phyloP scores from a whole-genome alignment of 139 green algal species.

The Volvox africanus region DNA sequence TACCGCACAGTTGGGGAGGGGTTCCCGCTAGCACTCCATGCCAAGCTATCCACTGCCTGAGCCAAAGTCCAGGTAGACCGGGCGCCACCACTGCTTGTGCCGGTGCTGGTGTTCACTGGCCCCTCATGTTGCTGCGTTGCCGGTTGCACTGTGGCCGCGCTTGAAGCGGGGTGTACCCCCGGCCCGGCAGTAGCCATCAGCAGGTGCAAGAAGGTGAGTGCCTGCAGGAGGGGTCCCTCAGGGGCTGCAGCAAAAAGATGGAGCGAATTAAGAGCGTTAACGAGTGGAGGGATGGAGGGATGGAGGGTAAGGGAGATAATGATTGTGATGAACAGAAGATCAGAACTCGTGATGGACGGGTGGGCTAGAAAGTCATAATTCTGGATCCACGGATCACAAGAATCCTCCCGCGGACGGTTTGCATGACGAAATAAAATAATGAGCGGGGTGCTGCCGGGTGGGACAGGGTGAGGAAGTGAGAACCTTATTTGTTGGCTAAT shows the following conservation, averaged over 20 bases:
- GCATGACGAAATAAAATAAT: too few species aligned
- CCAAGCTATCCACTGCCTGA: neutral
- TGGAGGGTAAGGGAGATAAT: too few species aligned
- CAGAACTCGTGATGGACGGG: too few species aligned
- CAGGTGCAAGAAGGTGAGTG: slow-evolving; percentile 11
- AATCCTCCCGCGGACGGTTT: too few species aligned
- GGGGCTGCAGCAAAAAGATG: neutral
- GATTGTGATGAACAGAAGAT: too few species aligned
- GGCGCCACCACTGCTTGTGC: neutral
- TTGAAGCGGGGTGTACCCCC: neutral
- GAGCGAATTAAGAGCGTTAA: too few species aligned
- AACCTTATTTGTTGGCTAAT: too few species aligned
- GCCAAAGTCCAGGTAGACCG: neutral
- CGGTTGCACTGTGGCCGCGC: neutral
- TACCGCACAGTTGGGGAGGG: neutral
- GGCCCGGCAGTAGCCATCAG: slow-evolving; percentile 7
- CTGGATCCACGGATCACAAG: too few species aligned
- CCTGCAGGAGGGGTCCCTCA: neutral
- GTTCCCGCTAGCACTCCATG: neutral
- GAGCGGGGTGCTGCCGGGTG: too few species aligned
- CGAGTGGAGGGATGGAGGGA: too few species aligned
- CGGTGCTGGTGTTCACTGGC: neutral
- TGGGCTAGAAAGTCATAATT: too few species aligned
- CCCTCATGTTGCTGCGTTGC: neutral
- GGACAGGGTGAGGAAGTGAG: too few species aligned